Base-by-base conservation (phyloP, 2,329 filamentous ascomycete species). In the Hymenoscyphus scutula region DNA sequence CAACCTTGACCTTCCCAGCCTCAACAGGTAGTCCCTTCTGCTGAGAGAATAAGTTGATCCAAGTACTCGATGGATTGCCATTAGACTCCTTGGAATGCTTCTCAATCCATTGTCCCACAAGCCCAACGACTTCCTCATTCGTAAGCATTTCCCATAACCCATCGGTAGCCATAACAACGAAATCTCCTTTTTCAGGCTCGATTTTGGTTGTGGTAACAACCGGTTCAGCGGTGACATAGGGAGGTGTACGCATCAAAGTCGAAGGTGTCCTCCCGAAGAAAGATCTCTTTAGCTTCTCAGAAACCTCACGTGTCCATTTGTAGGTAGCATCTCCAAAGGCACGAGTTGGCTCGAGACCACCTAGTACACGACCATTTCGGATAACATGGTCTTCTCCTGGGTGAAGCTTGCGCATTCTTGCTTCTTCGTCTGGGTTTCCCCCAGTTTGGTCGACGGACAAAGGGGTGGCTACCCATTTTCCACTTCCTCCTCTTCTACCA, bases 71-170 rank as follows among this genome's bases (percentile, higher is more conserved):
- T 3, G 76, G 74, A 57, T 74, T 77, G 7, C 65, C 65, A 34
- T 70, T 72, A 6, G 53, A 57, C 13, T 70, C 67, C 23, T 65
- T 38, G 57, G 38, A 80, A 74, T 97, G 90, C 25, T 85, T 86
- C 75, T 99, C 95, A 56, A 99, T 86, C 95, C 95, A 99, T 76
- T 96, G 92, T 17, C 94, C 96, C 4, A 99, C 95, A 2, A 99
- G 85, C 0, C 95, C 95, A 58, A 99, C 90, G 1, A 97, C 95
- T 79, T 99, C 95, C 74, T 99, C 95, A 72, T 98, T 99, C 56
- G 92, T 97, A 65, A 99, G 82, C 95, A 98, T 98, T 78, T 99
- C 95, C 95, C 95, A 99, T 0, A 99, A 82, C 3, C 95, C 95
- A 74, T 99, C 95, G 0, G 95, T 97, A 25, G 95, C 95, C 82